Evolutionary conservation across 768 basidiomycete species (phyloP).

Genomic region (Xerocomellus chrysenteron): DNA sequence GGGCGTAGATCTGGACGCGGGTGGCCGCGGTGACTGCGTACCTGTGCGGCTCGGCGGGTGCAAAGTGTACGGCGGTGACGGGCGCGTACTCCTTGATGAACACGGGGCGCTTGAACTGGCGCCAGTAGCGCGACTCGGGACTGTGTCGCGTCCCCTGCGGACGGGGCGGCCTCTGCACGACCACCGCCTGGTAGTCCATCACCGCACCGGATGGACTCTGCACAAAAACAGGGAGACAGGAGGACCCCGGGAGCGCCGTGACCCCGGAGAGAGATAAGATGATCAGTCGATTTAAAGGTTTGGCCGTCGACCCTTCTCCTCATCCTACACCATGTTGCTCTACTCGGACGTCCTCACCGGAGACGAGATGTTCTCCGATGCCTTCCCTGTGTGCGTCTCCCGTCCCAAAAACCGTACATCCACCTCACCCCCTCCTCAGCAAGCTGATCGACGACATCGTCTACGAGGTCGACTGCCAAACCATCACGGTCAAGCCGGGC

Average conservation of each 20-base stretch:
- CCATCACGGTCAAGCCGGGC: slow-evolving; percentile 69
- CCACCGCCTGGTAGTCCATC: slow-evolving; percentile 83
- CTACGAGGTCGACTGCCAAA: slow-evolving; percentile 82
- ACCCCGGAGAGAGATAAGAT: slow-evolving; percentile 22
- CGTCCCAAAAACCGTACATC: neutral
- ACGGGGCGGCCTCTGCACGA: slow-evolving; percentile 58
- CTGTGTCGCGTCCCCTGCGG: slow-evolving; percentile 59
- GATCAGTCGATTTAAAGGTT: slow-evolving; percentile 7
- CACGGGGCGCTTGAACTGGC: slow-evolving; percentile 83
- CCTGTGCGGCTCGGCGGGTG: slow-evolving; percentile 81
- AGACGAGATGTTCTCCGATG: slow-evolving; percentile 95
- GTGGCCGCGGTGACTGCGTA: slow-evolving; percentile 96
- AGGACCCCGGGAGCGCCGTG: slow-evolving; percentile 9
- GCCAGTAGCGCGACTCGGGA: slow-evolving; percentile 81
- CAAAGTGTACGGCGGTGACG: slow-evolving; percentile 92
- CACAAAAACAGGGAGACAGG: neutral
- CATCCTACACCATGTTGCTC: slow-evolving; percentile 58
- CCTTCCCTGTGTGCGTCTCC: slow-evolving; percentile 72
- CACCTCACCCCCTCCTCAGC: slow-evolving; percentile 40
- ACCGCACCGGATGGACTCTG: neutral
- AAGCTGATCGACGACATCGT: slow-evolving; percentile 76
- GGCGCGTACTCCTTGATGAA: slow-evolving; percentile 98
- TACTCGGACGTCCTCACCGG: slow-evolving; percentile 69
- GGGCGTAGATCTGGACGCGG: slow-evolving; percentile 92
- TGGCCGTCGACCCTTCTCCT: neutral